Percentiles rank a stretch among this genome's conserved stretches.
phyloP scores from a whole-genome alignment of 1,139 yeast genomes.

The Geotrichum citri-aurantii region DNA sequence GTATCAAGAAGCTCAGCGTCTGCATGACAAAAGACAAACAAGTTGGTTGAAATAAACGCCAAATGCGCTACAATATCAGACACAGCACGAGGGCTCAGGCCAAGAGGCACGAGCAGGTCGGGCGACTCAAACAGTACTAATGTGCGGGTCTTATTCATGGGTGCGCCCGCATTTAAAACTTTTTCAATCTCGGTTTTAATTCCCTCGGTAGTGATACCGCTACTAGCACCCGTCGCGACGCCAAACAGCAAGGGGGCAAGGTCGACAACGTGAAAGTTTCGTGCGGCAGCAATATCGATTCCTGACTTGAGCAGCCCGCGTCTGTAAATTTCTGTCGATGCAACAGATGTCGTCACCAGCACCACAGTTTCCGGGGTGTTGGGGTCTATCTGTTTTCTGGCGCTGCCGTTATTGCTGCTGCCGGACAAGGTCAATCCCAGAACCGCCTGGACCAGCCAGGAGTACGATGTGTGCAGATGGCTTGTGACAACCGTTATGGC shows the following conservation, averaged over 20 bases:
- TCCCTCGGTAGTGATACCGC: not conserved
- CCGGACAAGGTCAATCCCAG: slow-evolving; percentile 1
- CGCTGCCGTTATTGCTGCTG: not conserved
- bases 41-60: slow-evolving; percentile 34
- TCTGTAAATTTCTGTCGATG: not conserved
- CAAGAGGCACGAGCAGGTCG: slow-evolving; percentile 35
- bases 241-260: not conserved
- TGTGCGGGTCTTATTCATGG: not conserved
- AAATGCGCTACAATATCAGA: slow-evolving; percentile 33
- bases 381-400: not conserved
- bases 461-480: slow-evolving; percentile 54
- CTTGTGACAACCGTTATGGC: slow-evolving; percentile 35
- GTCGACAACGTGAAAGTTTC: not conserved
- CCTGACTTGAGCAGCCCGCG: slow-evolving; percentile 5
- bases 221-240: not conserved
- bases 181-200: not conserved
- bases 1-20: slow-evolving; percentile 41
- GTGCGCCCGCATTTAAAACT: not conserved
- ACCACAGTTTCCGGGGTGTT: not conserved
- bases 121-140: not conserved
- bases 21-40: slow-evolving; percentile 34
- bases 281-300: not conserved
- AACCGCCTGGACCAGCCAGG: slow-evolving; percentile 48
- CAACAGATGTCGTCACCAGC: not conserved
- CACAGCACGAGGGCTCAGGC: slow-evolving; percentile 30